Evolutionary conservation across 2,329 filamentous ascomycete genomes (phyloP).

Genomic region (Xylaria sp.): DNA sequence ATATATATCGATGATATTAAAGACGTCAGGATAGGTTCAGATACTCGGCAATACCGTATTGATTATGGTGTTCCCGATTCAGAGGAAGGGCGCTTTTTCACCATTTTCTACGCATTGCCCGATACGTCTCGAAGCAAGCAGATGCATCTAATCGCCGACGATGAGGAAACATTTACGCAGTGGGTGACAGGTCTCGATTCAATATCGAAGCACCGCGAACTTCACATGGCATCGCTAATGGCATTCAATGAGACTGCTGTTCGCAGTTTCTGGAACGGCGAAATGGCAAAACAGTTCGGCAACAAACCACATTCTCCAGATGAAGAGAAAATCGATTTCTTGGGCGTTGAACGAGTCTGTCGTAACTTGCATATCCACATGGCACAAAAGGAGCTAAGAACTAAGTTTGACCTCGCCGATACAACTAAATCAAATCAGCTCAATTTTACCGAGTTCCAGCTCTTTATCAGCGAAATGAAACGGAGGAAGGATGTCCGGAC

Average conservation of each 20-base stretch:
- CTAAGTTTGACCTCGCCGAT: slow-evolving; percentile 80
- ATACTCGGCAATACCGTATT: slow-evolving; percentile 89
- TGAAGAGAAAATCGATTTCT: slow-evolving; percentile 79
- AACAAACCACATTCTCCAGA: slow-evolving; percentile 62
- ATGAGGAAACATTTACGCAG: slow-evolving; percentile 74
- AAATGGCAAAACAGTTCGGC: slow-evolving; percentile 77
- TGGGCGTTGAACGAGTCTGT: slow-evolving; percentile 84
- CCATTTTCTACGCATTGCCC: slow-evolving; percentile 84
- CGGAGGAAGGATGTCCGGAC: slow-evolving; percentile 82
- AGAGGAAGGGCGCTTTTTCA: slow-evolving; percentile 82
- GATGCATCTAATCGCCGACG: slow-evolving; percentile 86
- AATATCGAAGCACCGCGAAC: slow-evolving; percentile 86
- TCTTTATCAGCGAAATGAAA: slow-evolving; percentile 85
- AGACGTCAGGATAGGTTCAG: slow-evolving; percentile 84
- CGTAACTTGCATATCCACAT: slow-evolving; percentile 93
- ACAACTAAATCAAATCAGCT: slow-evolving; percentile 71
- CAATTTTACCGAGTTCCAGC: slow-evolving; percentile 82
- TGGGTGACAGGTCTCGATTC: slow-evolving; percentile 89
- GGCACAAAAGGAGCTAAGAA: slow-evolving; percentile 76
- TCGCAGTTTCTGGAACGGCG: slow-evolving; percentile 84
- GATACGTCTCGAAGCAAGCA: slow-evolving; percentile 85
- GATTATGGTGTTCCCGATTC: slow-evolving; percentile 78
- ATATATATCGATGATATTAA: slow-evolving; percentile 97
- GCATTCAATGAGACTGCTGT: slow-evolving; percentile 86
- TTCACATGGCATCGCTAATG: slow-evolving; percentile 89